Evolutionary conservation across 208 protist species (phyloP).

Genomic region (Leishmania mexicana): DNA sequence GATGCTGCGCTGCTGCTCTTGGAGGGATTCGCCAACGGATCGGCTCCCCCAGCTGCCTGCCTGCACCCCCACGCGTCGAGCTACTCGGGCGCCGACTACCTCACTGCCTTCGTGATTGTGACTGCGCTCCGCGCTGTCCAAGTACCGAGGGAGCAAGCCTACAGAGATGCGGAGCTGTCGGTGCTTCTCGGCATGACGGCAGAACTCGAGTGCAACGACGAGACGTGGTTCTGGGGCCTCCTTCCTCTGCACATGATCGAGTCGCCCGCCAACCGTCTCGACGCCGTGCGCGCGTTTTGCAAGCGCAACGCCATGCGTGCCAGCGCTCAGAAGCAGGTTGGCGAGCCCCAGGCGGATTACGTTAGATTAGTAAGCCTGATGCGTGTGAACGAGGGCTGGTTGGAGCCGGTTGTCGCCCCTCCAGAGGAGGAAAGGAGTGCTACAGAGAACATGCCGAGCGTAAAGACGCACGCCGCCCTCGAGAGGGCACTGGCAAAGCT

Average conservation of each 20-base stretch:
- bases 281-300: constrained; percentile 74
- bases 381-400: constrained; percentile 41
- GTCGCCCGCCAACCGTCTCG: constrained; percentile 22
- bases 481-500: constrained; percentile 55
- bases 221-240: constrained; percentile 85
- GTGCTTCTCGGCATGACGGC: constrained; percentile 74
- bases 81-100: constrained; percentile 80
- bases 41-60: constrained; percentile 45
- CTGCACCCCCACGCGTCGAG: constrained; percentile 88
- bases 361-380: constrained; percentile 41
- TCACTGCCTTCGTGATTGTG: constrained; percentile 81
- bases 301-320: constrained; percentile 75
- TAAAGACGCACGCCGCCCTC: constrained; percentile 67
- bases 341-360: constrained; percentile 32
- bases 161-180: constrained; percentile 67
- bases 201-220: constrained; percentile 63
- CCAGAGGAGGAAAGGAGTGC: constrained; percentile 27
- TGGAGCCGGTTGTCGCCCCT: constrained; percentile 43
- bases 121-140: constrained; percentile 51
- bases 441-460: constrained; percentile 60
- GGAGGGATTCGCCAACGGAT: constrained; percentile 63
- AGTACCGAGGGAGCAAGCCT: constrained; percentile 48
- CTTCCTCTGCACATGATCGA: constrained; percentile 87
- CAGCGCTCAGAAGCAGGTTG: constrained; percentile 16
- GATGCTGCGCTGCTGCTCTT: constrained; percentile 81